phyloP scores from a whole-genome alignment of 306 rosid genomes.

The Vicia faba region DNA sequence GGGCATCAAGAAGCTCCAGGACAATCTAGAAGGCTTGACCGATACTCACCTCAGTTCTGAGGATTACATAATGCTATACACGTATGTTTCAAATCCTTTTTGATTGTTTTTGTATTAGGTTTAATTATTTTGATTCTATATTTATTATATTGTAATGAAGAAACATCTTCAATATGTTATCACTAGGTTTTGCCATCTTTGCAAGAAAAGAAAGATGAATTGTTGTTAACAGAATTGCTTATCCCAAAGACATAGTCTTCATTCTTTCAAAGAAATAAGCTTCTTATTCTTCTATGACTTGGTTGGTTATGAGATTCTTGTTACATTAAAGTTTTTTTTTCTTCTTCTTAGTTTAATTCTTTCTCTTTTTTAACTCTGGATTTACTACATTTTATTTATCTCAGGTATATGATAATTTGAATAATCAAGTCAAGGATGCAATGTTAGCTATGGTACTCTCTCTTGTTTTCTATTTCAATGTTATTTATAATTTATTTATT shows the following conservation, averaged over 20 bases:
- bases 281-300: constrained; percentile 63
- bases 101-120: background rate
- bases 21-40: background rate
- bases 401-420: constrained; percentile 69
- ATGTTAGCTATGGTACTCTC: constrained; percentile 65
- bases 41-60: background rate
- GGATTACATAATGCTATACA: background rate
- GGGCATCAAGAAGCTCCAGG: constrained; percentile 38
- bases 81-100: background rate
- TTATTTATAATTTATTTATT: background rate
- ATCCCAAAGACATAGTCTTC: constrained; percentile 54
- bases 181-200: constrained; percentile 67
- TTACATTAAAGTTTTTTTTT: background rate
- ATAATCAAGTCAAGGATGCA: constrained; percentile 65
- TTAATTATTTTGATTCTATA: background rate
- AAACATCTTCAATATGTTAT: background rate
- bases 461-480: background rate
- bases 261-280: constrained; percentile 66
- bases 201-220: constrained; percentile 67
- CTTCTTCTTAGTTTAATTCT: background rate
- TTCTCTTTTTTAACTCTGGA: background rate
- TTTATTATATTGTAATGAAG: background rate
- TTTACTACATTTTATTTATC: constrained; percentile 29
- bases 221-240: constrained; percentile 69
- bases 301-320: constrained; percentile 48